Evolutionary conservation across 1,139 yeast species (phyloP).

Genomic region (Yamadazyma trypodendri): DNA sequence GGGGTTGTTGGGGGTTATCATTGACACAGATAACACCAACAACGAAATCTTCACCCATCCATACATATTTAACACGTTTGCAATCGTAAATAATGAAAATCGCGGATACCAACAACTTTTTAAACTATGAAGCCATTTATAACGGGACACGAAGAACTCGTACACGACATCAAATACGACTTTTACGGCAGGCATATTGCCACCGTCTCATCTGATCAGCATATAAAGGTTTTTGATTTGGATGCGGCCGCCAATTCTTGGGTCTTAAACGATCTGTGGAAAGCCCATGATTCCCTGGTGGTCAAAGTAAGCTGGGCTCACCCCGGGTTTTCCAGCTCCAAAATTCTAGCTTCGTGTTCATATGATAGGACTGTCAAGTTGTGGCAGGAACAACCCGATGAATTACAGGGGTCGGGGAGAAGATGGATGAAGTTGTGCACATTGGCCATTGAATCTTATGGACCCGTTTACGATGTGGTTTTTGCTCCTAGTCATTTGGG

Average conservation of each 20-base stretch:
- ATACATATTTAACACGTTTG: constrained; percentile 5
- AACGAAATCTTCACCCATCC: constrained; percentile 15
- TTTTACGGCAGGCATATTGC: constrained; percentile 89
- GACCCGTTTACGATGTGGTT: constrained; percentile 84
- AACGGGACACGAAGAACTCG: constrained; percentile 88
- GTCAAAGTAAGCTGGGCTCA: constrained; percentile 88
- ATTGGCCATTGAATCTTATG: constrained; percentile 73
- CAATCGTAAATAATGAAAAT: background rate
- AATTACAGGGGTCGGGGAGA: constrained; percentile 69
- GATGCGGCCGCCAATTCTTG: constrained; percentile 59
- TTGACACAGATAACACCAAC: constrained; percentile 19
- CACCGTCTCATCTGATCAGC: constrained; percentile 91
- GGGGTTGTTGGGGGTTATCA: constrained; percentile 32
- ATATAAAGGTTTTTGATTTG: constrained; percentile 79
- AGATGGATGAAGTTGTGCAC: constrained; percentile 80
- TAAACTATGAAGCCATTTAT: constrained; percentile 59
- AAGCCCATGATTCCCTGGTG: constrained; percentile 89
- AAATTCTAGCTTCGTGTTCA: constrained; percentile 79
- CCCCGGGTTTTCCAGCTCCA: constrained; percentile 81
- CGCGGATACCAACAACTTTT: background rate
- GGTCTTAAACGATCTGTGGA: constrained; percentile 85
- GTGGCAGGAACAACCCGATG: constrained; percentile 90
- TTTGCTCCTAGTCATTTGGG: constrained; percentile 91
- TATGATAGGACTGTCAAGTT: constrained; percentile 85
- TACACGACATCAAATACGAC: constrained; percentile 86